Evolutionary conservation across 2,329 filamentous ascomycete genomes (phyloP).

Genomic region (Xylariaceae sp.): DNA sequence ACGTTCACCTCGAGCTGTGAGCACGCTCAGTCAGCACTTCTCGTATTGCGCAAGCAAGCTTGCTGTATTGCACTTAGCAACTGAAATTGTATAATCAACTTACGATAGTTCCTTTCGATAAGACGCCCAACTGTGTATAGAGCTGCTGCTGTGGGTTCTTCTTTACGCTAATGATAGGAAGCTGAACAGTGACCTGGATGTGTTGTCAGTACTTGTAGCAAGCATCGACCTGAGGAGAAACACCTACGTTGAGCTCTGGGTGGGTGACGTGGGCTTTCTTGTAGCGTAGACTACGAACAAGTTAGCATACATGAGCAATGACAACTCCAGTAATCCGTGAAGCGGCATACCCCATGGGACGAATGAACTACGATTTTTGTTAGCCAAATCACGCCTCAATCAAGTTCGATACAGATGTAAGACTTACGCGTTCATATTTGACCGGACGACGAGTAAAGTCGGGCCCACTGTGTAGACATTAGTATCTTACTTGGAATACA

Average conservation of each 20-base stretch:
- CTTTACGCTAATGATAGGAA: conserved; percentile 70
- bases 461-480: conserved; percentile 61
- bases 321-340: too few species aligned
- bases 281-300: conserved; percentile 45
- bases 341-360: conserved; percentile 59
- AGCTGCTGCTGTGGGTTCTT: conserved; percentile 80
- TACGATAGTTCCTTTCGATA: conserved; percentile 48
- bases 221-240: conserved; percentile 8
- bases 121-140: conserved; percentile 87
- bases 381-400: too few species aligned
- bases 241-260: conserved; percentile 39
- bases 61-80: too few species aligned
- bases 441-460: conserved; percentile 86
- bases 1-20: conserved; percentile 82
- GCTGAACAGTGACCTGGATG: conserved; percentile 79
- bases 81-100: neutral
- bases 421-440: conserved; percentile 66
- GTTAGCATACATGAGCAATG: conserved; percentile 15
- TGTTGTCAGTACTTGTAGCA: neutral
- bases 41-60: conserved; percentile 1
- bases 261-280: conserved; percentile 76
- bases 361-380: conserved; percentile 62
- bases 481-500: too few species aligned
- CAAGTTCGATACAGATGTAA: conserved; percentile 60
- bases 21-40: neutral